Evolutionary conservation across 768 basidiomycete genomes (phyloP).

Genomic region (Gyrodon lividus): DNA sequence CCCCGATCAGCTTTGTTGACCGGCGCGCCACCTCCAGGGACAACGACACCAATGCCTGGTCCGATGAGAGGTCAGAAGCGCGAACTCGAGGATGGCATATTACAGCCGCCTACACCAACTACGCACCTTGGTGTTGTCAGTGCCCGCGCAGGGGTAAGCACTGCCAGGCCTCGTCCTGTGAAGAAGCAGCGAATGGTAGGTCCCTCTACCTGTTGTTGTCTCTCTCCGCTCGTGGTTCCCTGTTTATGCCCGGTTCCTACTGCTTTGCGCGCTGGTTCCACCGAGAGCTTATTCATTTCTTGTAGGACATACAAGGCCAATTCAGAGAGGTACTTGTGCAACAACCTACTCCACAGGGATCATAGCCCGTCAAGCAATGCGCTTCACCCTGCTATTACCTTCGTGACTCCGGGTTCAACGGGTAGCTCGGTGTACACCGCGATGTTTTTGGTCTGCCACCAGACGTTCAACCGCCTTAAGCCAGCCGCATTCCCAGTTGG

Average conservation of each 20-base stretch:
- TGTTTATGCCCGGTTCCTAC: neutral
- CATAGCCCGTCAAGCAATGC: conserved; percentile 30
- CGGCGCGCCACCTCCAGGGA: conserved; percentile 25
- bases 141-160: conserved; percentile 57
- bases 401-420: conserved; percentile 1
- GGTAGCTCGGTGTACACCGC: conserved; percentile 6
- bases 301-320: conserved; percentile 64
- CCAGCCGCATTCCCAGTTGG: neutral
- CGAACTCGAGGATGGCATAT: conserved; percentile 27
- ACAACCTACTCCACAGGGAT: conserved; percentile 73
- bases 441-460: conserved; percentile 9
- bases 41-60: conserved; percentile 8
- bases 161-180: conserved; percentile 61
- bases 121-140: conserved; percentile 37
- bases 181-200: conserved; percentile 78
- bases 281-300: conserved; percentile 7
- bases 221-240: neutral
- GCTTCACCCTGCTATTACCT: neutral
- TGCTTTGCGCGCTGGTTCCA: neutral
- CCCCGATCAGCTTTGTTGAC: conserved; percentile 29
- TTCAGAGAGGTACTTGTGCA: conserved; percentile 61
- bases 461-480: neutral
- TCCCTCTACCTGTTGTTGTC: conserved; percentile 7
- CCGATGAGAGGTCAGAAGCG: conserved; percentile 34
- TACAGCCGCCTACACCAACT: conserved; percentile 22